phyloP scores from a whole-genome alignment of 345 rosid species.

The Populus davidiana region DNA sequence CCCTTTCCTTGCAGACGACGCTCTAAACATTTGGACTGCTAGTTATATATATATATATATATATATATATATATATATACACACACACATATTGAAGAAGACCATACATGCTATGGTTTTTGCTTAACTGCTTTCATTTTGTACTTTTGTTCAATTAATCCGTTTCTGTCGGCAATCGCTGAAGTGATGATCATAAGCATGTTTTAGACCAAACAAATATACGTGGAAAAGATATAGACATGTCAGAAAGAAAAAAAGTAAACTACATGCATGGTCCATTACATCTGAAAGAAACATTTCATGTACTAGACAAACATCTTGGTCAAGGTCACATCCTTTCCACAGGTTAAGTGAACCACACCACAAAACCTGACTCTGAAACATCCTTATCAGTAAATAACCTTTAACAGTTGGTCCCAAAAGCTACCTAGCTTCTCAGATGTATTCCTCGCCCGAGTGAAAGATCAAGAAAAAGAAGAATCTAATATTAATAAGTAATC shows the following conservation, averaged over 20 bases:
- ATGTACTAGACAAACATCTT: constrained; percentile 8
- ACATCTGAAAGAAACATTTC: constrained; percentile 31
- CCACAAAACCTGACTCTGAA: constrained; percentile 26
- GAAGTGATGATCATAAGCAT: background rate
- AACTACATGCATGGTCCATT: background rate
- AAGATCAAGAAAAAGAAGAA: background rate
- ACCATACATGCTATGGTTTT: background rate
- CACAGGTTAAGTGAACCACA: constrained; percentile 24
- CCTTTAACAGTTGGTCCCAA: constrained; percentile 8
- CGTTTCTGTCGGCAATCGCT: background rate
- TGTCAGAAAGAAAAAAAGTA: background rate
- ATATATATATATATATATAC: no score
- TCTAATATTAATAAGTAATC: background rate
- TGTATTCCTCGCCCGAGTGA: background rate
- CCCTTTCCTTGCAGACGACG: background rate
- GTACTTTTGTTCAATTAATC: background rate
- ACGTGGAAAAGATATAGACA: background rate
- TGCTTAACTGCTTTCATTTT: background rate
- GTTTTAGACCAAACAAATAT: background rate
- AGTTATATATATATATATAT: no score
- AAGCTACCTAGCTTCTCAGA: background rate
- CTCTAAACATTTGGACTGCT: background rate
- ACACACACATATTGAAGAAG: background rate
- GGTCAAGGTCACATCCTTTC: constrained; percentile 17
- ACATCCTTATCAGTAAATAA: constrained; percentile 34